Evolutionary conservation across 192 early-diverging fungal genomes (phyloP).

Genomic region (Backusella morwellensis): DNA sequence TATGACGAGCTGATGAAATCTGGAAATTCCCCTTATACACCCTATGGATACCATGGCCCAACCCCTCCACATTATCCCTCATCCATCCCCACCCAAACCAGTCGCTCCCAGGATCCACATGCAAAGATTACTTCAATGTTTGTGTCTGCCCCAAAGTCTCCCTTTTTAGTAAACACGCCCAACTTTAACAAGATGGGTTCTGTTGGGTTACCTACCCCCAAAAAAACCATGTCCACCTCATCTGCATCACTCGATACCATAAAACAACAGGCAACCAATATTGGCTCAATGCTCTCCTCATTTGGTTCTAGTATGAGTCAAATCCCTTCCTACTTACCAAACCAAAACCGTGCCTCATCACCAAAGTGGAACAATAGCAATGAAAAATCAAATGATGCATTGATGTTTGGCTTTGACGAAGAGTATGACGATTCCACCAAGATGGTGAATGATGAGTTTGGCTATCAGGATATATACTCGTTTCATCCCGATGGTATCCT

Average conservation of each 20-base stretch:
- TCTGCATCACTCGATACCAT: constrained; percentile 7
- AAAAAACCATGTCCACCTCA: neutral
- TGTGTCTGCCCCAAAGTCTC: constrained; percentile 18
- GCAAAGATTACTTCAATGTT: constrained; percentile 32
- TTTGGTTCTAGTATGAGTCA: constrained; percentile 25
- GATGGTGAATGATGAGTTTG: constrained; percentile 40
- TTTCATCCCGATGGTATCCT: constrained; percentile 56
- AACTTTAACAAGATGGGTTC: neutral
- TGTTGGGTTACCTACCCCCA: neutral
- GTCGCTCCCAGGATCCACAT: neutral
- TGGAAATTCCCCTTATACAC: neutral
- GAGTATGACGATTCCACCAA: constrained; percentile 35
- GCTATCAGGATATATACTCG: constrained; percentile 52
- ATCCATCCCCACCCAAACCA: neutral
- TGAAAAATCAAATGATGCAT: constrained; percentile 30
- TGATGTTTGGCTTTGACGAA: constrained; percentile 38
- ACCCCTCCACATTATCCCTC: constrained; percentile 11
- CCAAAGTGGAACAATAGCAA: constrained; percentile 19
- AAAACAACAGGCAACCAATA: constrained; percentile 25
- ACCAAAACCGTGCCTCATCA: neutral
- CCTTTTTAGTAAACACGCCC: constrained; percentile 12
- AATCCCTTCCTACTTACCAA: constrained; percentile 7
- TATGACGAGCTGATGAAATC: neutral
- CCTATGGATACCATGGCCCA: neutral
- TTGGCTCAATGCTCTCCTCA: constrained; percentile 23